These are phyloP conservation scores for Clohesyomyces aquaticus DNA, from an alignment of 495 filamentous ascomycete genomes.

Conservation along the genomic window DNA sequence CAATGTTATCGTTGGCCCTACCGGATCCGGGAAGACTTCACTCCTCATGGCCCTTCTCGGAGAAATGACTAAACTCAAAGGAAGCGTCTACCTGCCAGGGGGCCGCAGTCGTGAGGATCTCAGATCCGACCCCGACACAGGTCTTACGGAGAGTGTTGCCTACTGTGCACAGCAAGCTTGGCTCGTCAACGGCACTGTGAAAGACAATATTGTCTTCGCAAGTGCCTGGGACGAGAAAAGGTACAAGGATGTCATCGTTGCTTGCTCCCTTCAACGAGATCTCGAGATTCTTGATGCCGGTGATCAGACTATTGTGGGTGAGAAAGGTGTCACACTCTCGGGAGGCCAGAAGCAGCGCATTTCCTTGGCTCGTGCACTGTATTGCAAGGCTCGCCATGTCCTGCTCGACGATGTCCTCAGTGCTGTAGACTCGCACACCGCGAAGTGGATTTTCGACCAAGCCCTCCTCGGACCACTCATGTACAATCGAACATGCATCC, in stretches of 20 bases:
- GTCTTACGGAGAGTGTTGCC: constrained; percentile 86
- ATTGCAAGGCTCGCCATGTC: constrained; percentile 87
- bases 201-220: constrained; percentile 94
- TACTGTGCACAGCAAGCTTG: constrained; percentile 98
- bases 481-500: constrained; percentile 83
- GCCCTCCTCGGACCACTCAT: constrained; percentile 91
- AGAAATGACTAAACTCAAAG: constrained; percentile 89
- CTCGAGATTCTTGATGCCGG: constrained; percentile 89
- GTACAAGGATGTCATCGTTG: constrained; percentile 84
- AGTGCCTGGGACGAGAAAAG: constrained; percentile 78
- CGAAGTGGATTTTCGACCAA: constrained; percentile 96
- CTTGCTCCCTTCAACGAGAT: constrained; percentile 92
- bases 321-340: constrained; percentile 96
- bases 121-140: constrained; percentile 77
- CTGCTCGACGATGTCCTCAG: constrained; percentile 95
- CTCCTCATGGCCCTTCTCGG: constrained; percentile 94
- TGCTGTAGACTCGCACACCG: constrained; percentile 98
- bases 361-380: constrained; percentile 89
- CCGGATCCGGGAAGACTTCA: constrained; percentile 93
- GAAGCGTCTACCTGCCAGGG: constrained; percentile 81
- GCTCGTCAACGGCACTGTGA: constrained; percentile 95
- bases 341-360: constrained; percentile 98
- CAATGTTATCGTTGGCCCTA: constrained; percentile 90
- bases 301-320: constrained; percentile 92
- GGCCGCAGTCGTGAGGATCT: constrained; percentile 81